Percentiles rank a stretch among this genome's conserved stretches.
phyloP scores from a whole-genome alignment of 2,329 filamentous ascomycete species.

The Tolypocladium guangdongense region DNA sequence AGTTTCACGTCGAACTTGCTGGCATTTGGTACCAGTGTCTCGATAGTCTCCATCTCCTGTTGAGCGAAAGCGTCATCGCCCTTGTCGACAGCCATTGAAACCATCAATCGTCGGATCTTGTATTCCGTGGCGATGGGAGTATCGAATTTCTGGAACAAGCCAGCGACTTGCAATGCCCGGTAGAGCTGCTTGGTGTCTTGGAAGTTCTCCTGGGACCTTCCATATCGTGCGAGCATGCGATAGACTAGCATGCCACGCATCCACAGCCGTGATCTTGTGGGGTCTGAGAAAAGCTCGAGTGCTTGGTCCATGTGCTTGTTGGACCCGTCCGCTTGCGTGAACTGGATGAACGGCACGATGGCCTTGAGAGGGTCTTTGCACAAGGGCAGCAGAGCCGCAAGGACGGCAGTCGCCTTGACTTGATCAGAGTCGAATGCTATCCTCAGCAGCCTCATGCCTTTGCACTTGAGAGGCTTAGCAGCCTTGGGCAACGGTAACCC shows the following conservation, averaged over 20 bases:
- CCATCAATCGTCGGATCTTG: constrained; percentile 16
- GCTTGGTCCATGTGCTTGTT: constrained; percentile 3
- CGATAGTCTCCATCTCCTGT: constrained; percentile 14
- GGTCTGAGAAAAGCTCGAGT: constrained; percentile 6
- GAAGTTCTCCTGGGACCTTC: constrained; percentile 1
- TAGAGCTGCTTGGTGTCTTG: constrained; percentile 15
- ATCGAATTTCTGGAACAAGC: constrained; percentile 12
- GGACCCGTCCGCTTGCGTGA: constrained; percentile 3
- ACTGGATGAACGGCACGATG: constrained; percentile 4
- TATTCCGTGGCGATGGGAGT: constrained; percentile 13
- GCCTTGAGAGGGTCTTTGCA: constrained; percentile 11
- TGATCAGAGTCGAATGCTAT: constrained; percentile 8
- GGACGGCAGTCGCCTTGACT: constrained; percentile 7
- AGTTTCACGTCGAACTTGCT: constrained; percentile 14
- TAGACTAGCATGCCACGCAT: constrained; percentile 6
- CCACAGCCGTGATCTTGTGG: constrained; percentile 4
- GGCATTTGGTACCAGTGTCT: constrained; percentile 8
- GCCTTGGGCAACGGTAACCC: constrained; percentile 5
- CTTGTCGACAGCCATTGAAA: constrained; percentile 14
- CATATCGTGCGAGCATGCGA: constrained; percentile 5
- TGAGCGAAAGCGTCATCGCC: constrained; percentile 15
- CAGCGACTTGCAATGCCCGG: constrained; percentile 14
- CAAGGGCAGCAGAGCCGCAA: constrained; percentile 11
- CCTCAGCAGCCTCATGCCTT: constrained; percentile 14
- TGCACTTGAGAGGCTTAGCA: constrained; percentile 5